Conservation (phyloP, 306 rosid species). For the Dryas alaskensis region DNA sequence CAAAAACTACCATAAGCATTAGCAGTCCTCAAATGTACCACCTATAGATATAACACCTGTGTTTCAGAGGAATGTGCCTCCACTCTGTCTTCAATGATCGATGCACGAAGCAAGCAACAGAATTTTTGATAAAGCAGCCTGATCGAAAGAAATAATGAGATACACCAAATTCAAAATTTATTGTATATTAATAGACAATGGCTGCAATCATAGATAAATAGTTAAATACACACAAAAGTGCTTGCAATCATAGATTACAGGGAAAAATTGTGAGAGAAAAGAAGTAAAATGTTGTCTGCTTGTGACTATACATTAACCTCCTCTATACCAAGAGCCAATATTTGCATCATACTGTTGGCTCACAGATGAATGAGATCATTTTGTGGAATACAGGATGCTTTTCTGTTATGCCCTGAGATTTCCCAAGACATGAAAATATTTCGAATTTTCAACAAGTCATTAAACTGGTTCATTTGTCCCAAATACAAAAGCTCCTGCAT, state of each 20-base stretch:
- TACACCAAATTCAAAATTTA: neutral
- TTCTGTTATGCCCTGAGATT: too few relatives aligned
- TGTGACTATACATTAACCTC: neutral
- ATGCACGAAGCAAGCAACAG: too few relatives aligned
- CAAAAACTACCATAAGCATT: neutral
- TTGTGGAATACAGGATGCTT: too few relatives aligned
- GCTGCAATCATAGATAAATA: neutral
- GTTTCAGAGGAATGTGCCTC: too few relatives aligned
- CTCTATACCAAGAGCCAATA: neutral
- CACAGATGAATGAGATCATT: neutral
- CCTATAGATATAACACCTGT: neutral
- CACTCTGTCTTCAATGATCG: too few relatives aligned
- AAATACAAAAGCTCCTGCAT: conserved; percentile 66
- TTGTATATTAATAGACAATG: neutral
- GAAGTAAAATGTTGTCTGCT: neutral
- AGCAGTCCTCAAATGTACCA: neutral
- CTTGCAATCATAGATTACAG: neutral
- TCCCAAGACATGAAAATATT: too few relatives aligned
- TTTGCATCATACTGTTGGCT: neutral
- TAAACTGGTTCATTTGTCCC: conserved; percentile 33
- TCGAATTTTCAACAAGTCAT: neutral
- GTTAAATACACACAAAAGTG: neutral
- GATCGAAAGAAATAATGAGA: neutral
- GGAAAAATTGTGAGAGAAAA: neutral
- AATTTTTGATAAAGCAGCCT: too few relatives aligned